Percentiles rank a stretch among this genome's conserved stretches.
Evolutionary conservation across 768 basidiomycete genomes (phyloP).

Genomic region (Steccherinum ochraceum): DNA sequence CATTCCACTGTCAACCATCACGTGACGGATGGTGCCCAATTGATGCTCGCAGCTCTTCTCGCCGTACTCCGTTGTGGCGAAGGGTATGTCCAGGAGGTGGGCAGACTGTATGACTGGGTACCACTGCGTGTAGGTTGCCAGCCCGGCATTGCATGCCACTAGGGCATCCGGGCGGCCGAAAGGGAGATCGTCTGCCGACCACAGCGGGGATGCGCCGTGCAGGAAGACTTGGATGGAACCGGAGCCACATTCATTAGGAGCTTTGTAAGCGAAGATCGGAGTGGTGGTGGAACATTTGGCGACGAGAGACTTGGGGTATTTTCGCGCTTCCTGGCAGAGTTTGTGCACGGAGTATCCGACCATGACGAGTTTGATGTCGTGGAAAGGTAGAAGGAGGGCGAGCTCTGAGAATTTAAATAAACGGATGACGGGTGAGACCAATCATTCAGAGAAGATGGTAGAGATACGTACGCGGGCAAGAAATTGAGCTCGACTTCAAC

Average conservation of each 20-base stretch:
- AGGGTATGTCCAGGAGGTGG: conserved; percentile 4
- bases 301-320: conserved; percentile 22
- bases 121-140: conserved; percentile 33
- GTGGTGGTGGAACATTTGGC: conserved; percentile 17
- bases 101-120: conserved; percentile 20
- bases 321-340: conserved; percentile 26
- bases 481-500: conserved; percentile 34
- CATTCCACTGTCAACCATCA: too few relatives aligned
- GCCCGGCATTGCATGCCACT: conserved; percentile 34
- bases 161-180: conserved; percentile 32
- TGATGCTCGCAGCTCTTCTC: conserved; percentile 7
- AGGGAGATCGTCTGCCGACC: conserved; percentile 7
- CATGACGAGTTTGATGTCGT: conserved; percentile 37
- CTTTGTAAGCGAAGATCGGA: conserved; percentile 28
- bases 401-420: conserved; percentile 36
- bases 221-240: conserved; percentile 34
- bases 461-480: conserved; percentile 31
- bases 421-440: too few relatives aligned
- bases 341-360: conserved; percentile 30
- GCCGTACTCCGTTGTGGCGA: conserved; percentile 11
- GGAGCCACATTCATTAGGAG: conserved; percentile 30
- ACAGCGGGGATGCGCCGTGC: conserved; percentile 19
- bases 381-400: conserved; percentile 37
- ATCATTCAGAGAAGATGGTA: too few relatives aligned
- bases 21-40: background rate